Percentiles rank a stretch among this genome's conserved stretches.
phyloP scores from a whole-genome alignment of 2,329 filamentous ascomycete genomes.

The Parastagonospora nodorum region DNA sequence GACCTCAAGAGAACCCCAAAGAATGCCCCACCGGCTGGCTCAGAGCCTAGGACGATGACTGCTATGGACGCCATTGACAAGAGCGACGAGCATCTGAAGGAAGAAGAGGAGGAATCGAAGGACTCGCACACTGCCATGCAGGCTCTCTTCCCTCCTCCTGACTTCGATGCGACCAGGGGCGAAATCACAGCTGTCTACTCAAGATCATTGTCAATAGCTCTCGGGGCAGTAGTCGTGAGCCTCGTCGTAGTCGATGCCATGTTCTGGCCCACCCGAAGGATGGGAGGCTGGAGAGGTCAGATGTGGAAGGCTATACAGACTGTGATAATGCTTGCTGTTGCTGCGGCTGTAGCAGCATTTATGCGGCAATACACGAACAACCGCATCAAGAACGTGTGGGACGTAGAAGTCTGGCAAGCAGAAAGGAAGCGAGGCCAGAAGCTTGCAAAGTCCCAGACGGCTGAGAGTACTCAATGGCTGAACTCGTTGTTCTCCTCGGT shows the following conservation, averaged over 20 bases:
- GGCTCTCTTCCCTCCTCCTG: constrained; percentile 60
- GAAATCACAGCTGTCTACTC: constrained; percentile 54
- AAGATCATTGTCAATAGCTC: constrained; percentile 49
- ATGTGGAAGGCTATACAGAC: constrained; percentile 36
- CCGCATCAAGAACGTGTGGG: constrained; percentile 66
- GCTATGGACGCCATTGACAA: constrained; percentile 54
- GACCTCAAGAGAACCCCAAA: constrained; percentile 59
- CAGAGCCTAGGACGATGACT: constrained; percentile 50
- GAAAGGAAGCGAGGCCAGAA: constrained; percentile 60
- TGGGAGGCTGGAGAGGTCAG: constrained; percentile 38
- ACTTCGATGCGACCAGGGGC: constrained; percentile 51
- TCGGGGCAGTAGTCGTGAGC: constrained; percentile 42
- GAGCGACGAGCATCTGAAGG: constrained; percentile 48
- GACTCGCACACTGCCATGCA: constrained; percentile 53
- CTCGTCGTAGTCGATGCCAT: constrained; percentile 43
- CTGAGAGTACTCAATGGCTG: constrained; percentile 73
- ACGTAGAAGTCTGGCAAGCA: constrained; percentile 73
- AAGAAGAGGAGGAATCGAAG: constrained; percentile 51
- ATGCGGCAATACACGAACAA: constrained; percentile 66
- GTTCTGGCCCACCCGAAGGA: constrained; percentile 38
- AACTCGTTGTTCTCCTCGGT: constrained; percentile 70
- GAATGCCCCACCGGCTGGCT: constrained; percentile 51
- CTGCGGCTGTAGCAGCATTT: constrained; percentile 47
- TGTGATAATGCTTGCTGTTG: constrained; percentile 30
- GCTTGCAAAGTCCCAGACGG: constrained; percentile 53